phyloP scores from a whole-genome alignment of 768 basidiomycete species.

The Xerocomus spinulosus region DNA sequence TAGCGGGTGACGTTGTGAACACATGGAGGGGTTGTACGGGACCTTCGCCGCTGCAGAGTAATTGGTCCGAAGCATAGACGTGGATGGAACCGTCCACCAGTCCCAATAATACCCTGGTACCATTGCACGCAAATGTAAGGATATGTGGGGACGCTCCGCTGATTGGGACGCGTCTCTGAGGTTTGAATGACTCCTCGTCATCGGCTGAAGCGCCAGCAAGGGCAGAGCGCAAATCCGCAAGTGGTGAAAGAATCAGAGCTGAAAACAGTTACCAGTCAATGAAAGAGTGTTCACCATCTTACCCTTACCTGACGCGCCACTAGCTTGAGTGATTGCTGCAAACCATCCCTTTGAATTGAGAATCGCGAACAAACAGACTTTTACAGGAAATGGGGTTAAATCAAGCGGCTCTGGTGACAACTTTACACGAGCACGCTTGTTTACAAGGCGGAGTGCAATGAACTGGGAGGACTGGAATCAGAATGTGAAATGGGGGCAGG shows the following conservation, averaged over 20 bases:
- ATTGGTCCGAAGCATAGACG: slow-evolving; percentile 51
- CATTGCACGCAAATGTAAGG: slow-evolving; percentile 54
- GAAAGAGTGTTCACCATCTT: background rate
- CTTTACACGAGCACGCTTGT: slow-evolving; percentile 61
- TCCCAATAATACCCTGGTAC: slow-evolving; percentile 56
- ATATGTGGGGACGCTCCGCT: slow-evolving; percentile 45
- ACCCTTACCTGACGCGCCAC: slow-evolving; percentile 37
- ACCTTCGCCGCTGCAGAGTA: slow-evolving; percentile 45
- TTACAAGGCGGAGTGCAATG: slow-evolving; percentile 37
- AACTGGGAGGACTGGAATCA: slow-evolving; percentile 29
- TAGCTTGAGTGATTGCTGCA: slow-evolving; percentile 48
- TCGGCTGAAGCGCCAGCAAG: slow-evolving; percentile 40
- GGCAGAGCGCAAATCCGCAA: slow-evolving; percentile 55
- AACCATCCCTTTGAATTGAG: slow-evolving; percentile 67
- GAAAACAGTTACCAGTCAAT: background rate
- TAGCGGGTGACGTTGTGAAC: slow-evolving; percentile 40
- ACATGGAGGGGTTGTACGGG: slow-evolving; percentile 46
- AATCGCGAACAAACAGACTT: slow-evolving; percentile 53
- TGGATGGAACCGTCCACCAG: slow-evolving; percentile 55
- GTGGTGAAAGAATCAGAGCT: slow-evolving; percentile 62
- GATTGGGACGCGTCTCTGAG: slow-evolving; percentile 48
- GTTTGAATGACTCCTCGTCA: slow-evolving; percentile 42
- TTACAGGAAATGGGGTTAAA: slow-evolving; percentile 37
- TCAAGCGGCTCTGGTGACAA: slow-evolving; percentile 52
- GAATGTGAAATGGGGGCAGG: background rate